Percentiles rank a stretch among this genome's conserved stretches.
These are phyloP conservation scores for Rhizopogon vulgaris DNA, from an alignment of 768 basidiomycete species.

Conservation along the genomic window DNA sequence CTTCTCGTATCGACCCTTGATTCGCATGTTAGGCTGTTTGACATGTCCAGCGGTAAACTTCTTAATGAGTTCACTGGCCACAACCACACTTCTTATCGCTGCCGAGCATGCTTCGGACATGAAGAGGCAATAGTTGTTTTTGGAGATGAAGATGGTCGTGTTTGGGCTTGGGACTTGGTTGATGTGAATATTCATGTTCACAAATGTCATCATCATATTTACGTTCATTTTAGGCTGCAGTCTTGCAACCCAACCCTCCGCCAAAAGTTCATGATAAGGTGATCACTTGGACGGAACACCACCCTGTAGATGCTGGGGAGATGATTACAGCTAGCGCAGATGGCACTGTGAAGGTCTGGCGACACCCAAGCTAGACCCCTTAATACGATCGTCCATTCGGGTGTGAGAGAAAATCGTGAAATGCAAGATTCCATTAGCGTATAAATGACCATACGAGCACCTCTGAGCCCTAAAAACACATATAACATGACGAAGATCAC, in stretches of 20 bases:
- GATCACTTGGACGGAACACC: constrained; percentile 89
- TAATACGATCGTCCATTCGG: no score
- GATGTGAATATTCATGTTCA: constrained; percentile 51
- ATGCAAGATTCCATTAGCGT: background rate
- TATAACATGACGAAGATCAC: constrained; percentile 15
- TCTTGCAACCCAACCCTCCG: constrained; percentile 67
- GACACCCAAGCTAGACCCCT: constrained; percentile 28
- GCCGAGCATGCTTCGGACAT: constrained; percentile 76
- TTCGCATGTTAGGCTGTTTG: constrained; percentile 81
- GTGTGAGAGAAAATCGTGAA: background rate
- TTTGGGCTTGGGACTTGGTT: constrained; percentile 94
- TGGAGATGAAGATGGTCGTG: constrained; percentile 84
- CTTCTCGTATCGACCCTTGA: constrained; percentile 81
- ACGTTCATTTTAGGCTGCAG: constrained; percentile 48
- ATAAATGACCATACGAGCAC: background rate
- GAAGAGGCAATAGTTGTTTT: constrained; percentile 76
- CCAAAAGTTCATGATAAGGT: constrained; percentile 76
- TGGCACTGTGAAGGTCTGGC: constrained; percentile 89
- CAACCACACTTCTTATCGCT: constrained; percentile 66
- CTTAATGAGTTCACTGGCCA: constrained; percentile 85
- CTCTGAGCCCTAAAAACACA: background rate
- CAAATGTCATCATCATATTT: background rate
- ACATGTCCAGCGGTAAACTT: constrained; percentile 72
- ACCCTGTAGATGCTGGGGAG: constrained; percentile 75
- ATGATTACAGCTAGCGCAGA: constrained; percentile 89